Evolutionary conservation across 2,329 filamentous ascomycete genomes (phyloP).

Genomic region (Saccharata proteae): DNA sequence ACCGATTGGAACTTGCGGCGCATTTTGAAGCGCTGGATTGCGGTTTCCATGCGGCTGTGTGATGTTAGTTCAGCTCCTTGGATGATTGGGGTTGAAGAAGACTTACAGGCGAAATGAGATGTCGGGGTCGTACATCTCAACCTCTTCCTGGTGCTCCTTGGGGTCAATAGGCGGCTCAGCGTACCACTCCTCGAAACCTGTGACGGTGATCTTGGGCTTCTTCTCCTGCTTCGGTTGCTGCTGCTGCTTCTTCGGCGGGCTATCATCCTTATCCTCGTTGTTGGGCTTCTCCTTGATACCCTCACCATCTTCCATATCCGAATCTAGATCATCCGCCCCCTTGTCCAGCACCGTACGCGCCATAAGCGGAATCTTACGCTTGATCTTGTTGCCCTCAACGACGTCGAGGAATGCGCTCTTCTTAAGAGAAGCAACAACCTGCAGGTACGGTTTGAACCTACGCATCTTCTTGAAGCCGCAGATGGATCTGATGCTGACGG

Average conservation of each 20-base stretch:
- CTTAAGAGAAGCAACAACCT: conserved; percentile 30
- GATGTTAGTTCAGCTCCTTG: neutral
- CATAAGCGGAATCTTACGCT: conserved; percentile 28
- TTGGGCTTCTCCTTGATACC: conserved; percentile 1
- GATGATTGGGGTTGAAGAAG: neutral
- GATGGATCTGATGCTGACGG: conserved; percentile 32
- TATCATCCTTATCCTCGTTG: conserved; percentile 8
- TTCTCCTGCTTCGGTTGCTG: conserved; percentile 4
- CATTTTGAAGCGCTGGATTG: conserved; percentile 68
- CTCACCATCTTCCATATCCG: conserved; percentile 10
- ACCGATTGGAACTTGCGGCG: conserved; percentile 60
- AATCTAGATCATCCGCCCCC: conserved; percentile 2
- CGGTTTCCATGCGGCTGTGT: conserved; percentile 59
- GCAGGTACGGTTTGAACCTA: conserved; percentile 26
- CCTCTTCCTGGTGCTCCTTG: conserved; percentile 53
- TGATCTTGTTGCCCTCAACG: conserved; percentile 29
- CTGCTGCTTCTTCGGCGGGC: conserved; percentile 11
- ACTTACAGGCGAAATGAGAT: conserved; percentile 33
- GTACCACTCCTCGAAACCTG: conserved; percentile 54
- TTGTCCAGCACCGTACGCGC: conserved; percentile 19
- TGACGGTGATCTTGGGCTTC: conserved; percentile 19
- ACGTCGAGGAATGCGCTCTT: conserved; percentile 31
- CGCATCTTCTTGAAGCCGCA: conserved; percentile 35
- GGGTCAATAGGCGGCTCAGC: conserved; percentile 69
- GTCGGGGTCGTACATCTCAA: conserved; percentile 51